A percentile compares a stretch with the other conserved stretches of the same genome.
These are phyloP conservation scores for Trichopus zeylanicus DNA, from an alignment of 116 monocot species.

Conservation along the genomic window DNA sequence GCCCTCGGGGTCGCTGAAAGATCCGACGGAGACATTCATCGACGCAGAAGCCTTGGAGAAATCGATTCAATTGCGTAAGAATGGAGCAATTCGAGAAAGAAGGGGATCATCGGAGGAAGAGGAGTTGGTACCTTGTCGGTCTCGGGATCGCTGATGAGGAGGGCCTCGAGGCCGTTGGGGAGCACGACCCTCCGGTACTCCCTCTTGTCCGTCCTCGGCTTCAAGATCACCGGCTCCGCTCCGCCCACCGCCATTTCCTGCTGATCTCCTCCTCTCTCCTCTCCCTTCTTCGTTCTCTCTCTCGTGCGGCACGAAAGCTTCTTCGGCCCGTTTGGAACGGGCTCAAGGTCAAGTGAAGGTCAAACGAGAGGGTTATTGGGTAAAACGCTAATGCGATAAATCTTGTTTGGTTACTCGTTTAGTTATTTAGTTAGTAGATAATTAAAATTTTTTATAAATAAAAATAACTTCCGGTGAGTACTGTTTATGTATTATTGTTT, in stretches of 20 bases:
- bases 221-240: constrained; percentile 48
- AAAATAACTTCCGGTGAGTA: no score
- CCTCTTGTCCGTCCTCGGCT: constrained; percentile 71
- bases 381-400: no score
- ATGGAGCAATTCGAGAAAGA: background rate
- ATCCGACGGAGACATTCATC: constrained; percentile 85
- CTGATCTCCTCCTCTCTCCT: background rate
- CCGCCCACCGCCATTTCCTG: constrained; percentile 31
- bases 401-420: no score
- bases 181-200: constrained; percentile 87
- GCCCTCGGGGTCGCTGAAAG: constrained; percentile 72
- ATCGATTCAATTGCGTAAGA: background rate
- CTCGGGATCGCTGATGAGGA: constrained; percentile 92
- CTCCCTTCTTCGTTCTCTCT: no score
- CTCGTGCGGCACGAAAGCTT: no score
- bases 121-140: constrained; percentile 80
- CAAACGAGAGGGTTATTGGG: no score
- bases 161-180: constrained; percentile 72
- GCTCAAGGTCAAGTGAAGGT: no score
- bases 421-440: no score
- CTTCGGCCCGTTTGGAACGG: no score
- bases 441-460: no score
- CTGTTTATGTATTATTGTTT: no score
- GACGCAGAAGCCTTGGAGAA: constrained; percentile 65
- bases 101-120: background rate